Percentiles rank a stretch among this genome's conserved stretches.
Conservation (phyloP, 306 rosid species). For the Trifolium pratense region DNA sequence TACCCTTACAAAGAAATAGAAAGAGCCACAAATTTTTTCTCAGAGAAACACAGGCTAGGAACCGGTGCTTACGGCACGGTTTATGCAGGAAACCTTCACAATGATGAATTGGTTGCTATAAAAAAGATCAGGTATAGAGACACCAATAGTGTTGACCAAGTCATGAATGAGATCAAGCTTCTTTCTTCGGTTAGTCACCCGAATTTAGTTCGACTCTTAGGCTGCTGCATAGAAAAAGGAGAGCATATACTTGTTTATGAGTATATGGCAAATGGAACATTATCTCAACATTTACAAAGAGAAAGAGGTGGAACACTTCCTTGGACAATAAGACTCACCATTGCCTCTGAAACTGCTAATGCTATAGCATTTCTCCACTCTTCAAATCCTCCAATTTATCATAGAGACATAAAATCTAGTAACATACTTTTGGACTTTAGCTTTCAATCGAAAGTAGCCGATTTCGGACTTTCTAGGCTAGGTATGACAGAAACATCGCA, state of each 20-base stretch:
- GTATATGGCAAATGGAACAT: conserved; percentile 91
- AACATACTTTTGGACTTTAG: conserved; percentile 77
- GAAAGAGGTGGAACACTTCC: conserved; percentile 74
- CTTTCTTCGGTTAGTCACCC: conserved; percentile 97
- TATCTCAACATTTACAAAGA: conserved; percentile 81
- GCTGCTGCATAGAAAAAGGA: conserved; percentile 90
- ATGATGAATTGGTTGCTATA: conserved; percentile 77
- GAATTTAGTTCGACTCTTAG: conserved; percentile 87
- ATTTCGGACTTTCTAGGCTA: conserved; percentile 96
- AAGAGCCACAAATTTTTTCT: conserved; percentile 75
- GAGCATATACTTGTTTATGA: conserved; percentile 92
- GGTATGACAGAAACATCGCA: conserved; percentile 85
- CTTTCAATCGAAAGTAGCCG: conserved; percentile 92
- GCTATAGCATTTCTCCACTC: conserved; percentile 94
- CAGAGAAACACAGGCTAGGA: conserved; percentile 78
- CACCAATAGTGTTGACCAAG: conserved; percentile 82
- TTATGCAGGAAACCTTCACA: conserved; percentile 81
- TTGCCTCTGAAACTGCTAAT: conserved; percentile 86
- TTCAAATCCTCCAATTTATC: conserved; percentile 89
- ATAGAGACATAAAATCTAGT: conserved; percentile 90
- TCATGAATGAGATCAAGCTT: conserved; percentile 91
- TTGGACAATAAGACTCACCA: conserved; percentile 84
- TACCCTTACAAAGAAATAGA: conserved; percentile 86
- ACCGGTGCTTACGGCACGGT: conserved; percentile 96
- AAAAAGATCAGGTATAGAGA: conserved; percentile 83